Percentiles rank a stretch among this genome's conserved stretches.
These are phyloP conservation scores for Rosa persica DNA, from an alignment of 306 rosid genomes.

Conservation along the genomic window DNA sequence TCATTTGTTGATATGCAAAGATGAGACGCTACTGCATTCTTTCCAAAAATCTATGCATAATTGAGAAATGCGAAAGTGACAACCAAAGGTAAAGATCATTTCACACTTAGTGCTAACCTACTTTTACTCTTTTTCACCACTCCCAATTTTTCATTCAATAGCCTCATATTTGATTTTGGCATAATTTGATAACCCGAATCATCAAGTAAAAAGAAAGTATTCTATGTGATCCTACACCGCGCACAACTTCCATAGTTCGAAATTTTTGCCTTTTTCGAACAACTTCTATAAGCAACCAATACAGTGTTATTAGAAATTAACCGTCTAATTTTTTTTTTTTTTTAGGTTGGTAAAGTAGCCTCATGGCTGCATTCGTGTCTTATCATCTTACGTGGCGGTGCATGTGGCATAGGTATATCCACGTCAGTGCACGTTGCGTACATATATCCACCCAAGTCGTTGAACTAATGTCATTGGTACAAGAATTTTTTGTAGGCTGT, in stretches of 20 bases:
- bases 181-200: neutral
- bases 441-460: neutral
- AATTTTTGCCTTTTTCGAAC: neutral
- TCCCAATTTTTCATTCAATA: neutral
- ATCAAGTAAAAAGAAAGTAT: constrained; percentile 9
- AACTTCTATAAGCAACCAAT: neutral
- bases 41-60: neutral
- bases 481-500: neutral
- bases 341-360: neutral
- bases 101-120: neutral
- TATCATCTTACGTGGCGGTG: neutral
- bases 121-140: neutral
- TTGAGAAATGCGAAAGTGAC: neutral
- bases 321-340: neutral
- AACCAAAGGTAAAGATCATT: neutral
- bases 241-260: neutral
- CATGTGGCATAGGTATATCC: neutral
- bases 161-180: neutral
- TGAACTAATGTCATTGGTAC: neutral
- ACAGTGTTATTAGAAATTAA: neutral
- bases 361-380: neutral
- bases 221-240: constrained; percentile 16
- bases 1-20: constrained; percentile 15
- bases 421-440: neutral
- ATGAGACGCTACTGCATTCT: constrained; percentile 11